Conservation (phyloP, 257 asterid genomes). For the Plantago elongata region DNA sequence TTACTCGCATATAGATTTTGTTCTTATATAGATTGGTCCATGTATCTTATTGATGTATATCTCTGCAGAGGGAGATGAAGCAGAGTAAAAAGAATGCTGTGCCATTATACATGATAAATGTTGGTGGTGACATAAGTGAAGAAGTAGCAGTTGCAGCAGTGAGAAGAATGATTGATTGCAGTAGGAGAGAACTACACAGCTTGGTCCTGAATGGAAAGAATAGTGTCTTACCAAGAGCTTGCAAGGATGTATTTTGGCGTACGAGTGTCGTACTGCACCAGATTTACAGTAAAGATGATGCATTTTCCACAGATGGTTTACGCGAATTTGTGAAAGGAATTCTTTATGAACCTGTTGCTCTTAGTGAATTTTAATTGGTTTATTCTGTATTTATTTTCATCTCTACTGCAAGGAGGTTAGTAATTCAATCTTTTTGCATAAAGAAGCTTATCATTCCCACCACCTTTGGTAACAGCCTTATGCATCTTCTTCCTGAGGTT, state of each 20-base stretch:
- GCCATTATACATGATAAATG: constrained; percentile 38
- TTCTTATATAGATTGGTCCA: too few relatives aligned
- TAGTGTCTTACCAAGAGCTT: constrained; percentile 57
- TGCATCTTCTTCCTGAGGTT: too few relatives aligned
- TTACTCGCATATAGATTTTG: too few relatives aligned
- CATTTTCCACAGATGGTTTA: constrained; percentile 57
- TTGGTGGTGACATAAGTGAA: constrained; percentile 37
- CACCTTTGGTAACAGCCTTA: too few relatives aligned
- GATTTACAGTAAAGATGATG: constrained; percentile 68
- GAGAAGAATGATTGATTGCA: constrained; percentile 32
- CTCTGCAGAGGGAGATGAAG: constrained; percentile 67
- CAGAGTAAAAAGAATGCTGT: constrained; percentile 68
- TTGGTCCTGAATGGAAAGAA: constrained; percentile 46
- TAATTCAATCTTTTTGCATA: too few relatives aligned
- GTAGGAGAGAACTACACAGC: constrained; percentile 56
- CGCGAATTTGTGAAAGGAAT: constrained; percentile 42
- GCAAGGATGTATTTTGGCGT: constrained; percentile 83
- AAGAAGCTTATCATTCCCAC: too few relatives aligned
- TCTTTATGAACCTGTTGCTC: constrained; percentile 49
- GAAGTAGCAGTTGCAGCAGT: constrained; percentile 44
- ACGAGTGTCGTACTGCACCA: constrained; percentile 57
- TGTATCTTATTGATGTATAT: background rate
- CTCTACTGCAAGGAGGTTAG: too few relatives aligned
- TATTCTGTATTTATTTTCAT: too few relatives aligned
- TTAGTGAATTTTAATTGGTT: constrained; percentile 7